phyloP scores from a whole-genome alignment of 2,329 filamentous ascomycete genomes.

The Xenoacremonium recifei region DNA sequence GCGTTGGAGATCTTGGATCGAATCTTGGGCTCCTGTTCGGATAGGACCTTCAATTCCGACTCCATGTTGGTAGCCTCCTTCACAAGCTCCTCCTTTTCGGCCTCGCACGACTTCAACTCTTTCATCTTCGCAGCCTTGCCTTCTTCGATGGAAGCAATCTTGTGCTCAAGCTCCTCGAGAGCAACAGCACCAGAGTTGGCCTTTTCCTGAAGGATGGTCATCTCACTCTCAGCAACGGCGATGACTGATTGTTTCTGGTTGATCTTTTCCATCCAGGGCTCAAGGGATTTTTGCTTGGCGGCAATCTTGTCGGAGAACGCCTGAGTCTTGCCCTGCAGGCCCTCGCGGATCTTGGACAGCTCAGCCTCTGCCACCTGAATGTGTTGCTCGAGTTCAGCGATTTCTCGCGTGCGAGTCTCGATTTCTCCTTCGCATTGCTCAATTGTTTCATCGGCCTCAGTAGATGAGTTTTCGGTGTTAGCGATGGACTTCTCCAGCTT shows the following conservation, averaged over 20 bases:
- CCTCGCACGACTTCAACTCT: slow-evolving; percentile 75
- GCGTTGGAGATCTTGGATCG: slow-evolving; percentile 84
- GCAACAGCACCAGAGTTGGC: slow-evolving; percentile 84
- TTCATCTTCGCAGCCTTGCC: slow-evolving; percentile 66
- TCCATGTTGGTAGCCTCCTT: slow-evolving; percentile 72
- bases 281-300: slow-evolving; percentile 86
- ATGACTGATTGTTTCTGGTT: slow-evolving; percentile 94
- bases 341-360: slow-evolving; percentile 78
- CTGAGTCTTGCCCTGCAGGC: slow-evolving; percentile 93
- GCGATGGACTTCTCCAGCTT: slow-evolving; percentile 89
- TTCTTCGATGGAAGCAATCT: slow-evolving; percentile 72
- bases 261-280: slow-evolving; percentile 96
- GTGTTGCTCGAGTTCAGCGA: slow-evolving; percentile 70
- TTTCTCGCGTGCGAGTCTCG: slow-evolving; percentile 71
- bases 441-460: slow-evolving; percentile 74
- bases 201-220: slow-evolving; percentile 87
- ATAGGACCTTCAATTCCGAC: slow-evolving; percentile 69
- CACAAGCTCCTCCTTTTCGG: slow-evolving; percentile 68
- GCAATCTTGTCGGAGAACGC: slow-evolving; percentile 91
- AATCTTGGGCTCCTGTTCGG: slow-evolving; percentile 76
- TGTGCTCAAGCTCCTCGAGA: slow-evolving; percentile 77
- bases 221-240: slow-evolving; percentile 90
- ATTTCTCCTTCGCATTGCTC: slow-evolving; percentile 78
- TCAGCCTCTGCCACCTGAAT: slow-evolving; percentile 80
- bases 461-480: slow-evolving; percentile 70